Percentiles rank a stretch among this genome's conserved stretches.
Conservation (phyloP, 345 rosid species). For the Populus alba region DNA sequence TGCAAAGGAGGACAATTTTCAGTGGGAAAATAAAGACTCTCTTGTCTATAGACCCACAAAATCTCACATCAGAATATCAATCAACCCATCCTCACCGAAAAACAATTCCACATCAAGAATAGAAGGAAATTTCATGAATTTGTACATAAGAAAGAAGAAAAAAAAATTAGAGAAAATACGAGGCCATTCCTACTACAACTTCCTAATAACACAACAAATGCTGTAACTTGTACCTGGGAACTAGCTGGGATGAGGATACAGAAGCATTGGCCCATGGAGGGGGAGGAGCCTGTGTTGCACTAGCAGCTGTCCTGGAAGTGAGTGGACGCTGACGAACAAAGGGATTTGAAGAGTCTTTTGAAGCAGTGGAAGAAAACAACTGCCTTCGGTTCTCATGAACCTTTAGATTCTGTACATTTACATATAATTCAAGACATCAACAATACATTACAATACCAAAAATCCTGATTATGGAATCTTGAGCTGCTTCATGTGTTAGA, state of each 20-base stretch:
- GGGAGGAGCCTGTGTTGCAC: conserved; percentile 47
- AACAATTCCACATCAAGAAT: background rate
- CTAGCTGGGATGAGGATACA: conserved; percentile 42
- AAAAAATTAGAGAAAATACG: background rate
- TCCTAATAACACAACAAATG: background rate
- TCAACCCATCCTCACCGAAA: background rate
- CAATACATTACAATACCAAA: background rate
- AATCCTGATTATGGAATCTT: background rate
- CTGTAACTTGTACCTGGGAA: conserved; percentile 38
- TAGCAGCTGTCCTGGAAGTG: conserved; percentile 49
- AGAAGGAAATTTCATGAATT: background rate
- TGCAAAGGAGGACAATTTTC: conserved; percentile 21
- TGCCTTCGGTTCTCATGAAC: conserved; percentile 80
- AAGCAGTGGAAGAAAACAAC: conserved; percentile 60
- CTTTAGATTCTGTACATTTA: conserved; percentile 58
- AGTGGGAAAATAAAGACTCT: background rate
- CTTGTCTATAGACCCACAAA: too few species aligned
- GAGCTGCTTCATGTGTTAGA: background rate
- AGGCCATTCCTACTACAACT: background rate
- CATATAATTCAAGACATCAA: background rate
- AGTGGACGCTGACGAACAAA: conserved; percentile 78
- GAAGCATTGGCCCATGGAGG: conserved; percentile 76
- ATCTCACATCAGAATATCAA: background rate
- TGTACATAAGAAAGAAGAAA: background rate
- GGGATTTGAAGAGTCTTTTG: conserved; percentile 70